Percentiles rank a stretch among this genome's conserved stretches.
These are phyloP conservation scores for Fomitopsis betulina DNA, from an alignment of 1,284 basidiomycete genomes.

Conservation along the genomic window DNA sequence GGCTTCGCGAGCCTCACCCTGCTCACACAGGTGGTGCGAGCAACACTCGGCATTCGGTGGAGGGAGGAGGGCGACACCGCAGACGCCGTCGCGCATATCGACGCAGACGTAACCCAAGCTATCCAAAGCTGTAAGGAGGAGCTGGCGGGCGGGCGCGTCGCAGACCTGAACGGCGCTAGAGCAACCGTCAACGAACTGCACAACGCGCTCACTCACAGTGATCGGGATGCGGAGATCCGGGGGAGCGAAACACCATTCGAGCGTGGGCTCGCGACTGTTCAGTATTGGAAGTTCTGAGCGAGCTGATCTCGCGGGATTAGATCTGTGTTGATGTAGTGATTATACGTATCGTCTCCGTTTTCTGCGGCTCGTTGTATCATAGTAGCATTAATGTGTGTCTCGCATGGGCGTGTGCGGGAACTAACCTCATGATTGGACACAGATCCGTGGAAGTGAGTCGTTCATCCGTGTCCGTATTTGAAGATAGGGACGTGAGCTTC, in stretches of 20 bases:
- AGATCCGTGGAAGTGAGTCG: not conserved
- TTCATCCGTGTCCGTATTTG: not conserved
- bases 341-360: not conserved
- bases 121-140: constrained; percentile 78
- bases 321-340: not conserved
- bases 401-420: not conserved
- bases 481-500: not conserved
- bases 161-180: constrained; percentile 41
- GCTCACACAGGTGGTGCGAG: constrained; percentile 51
- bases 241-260: constrained; percentile 71
- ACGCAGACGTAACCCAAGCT: constrained; percentile 72
- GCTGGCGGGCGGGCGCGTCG: constrained; percentile 47
- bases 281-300: constrained; percentile 54
- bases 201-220: constrained; percentile 44
- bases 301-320: not conserved
- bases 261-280: constrained; percentile 47
- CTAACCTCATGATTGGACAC: not conserved
- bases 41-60: constrained; percentile 60
- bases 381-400: not conserved
- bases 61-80: constrained; percentile 51
- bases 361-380: not conserved
- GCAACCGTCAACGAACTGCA: constrained; percentile 45
- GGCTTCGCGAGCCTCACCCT: constrained; percentile 57
- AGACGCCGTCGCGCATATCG: constrained; percentile 54
- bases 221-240: constrained; percentile 50